phyloP scores from a whole-genome alignment of 768 basidiomycete species.

The Termitomyces sp. region DNA sequence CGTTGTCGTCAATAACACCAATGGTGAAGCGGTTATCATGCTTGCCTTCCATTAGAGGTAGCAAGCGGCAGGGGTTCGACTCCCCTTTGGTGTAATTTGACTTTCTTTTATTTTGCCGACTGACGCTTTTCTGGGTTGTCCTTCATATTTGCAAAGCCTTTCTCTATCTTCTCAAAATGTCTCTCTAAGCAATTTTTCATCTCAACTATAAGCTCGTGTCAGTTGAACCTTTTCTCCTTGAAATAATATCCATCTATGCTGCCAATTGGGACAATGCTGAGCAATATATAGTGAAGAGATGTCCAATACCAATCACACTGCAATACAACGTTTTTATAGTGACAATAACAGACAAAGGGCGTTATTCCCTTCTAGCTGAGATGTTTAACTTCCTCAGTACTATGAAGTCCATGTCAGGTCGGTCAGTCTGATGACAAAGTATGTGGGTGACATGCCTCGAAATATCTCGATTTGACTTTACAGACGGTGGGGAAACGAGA shows the following conservation, averaged over 20 bases:
- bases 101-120: too few species aligned
- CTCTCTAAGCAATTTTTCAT: too few species aligned
- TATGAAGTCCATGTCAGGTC: not conserved
- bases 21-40: slow-evolving; percentile 94
- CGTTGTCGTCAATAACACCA: too few species aligned
- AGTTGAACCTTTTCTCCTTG: too few species aligned
- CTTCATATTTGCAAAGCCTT: too few species aligned
- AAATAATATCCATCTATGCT: too few species aligned
- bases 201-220: too few species aligned
- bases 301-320: not conserved
- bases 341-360: not conserved
- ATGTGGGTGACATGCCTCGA: not conserved
- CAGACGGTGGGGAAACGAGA: not conserved
- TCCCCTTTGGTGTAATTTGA: slow-evolving; percentile 55
- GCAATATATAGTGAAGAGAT: too few species aligned
- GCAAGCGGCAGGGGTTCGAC: slow-evolving; percentile 76
- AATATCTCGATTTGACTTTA: not conserved
- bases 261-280: too few species aligned
- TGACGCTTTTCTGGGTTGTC: too few species aligned
- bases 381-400: not conserved
- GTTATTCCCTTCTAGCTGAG: not conserved
- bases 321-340: not conserved
- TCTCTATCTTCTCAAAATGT: too few species aligned
- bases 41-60: slow-evolving; percentile 69
- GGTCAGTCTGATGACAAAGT: not conserved